Evolutionary conservation across 805 yeast species (phyloP).

Genomic region (Sungouiozyma intestinalis): DNA sequence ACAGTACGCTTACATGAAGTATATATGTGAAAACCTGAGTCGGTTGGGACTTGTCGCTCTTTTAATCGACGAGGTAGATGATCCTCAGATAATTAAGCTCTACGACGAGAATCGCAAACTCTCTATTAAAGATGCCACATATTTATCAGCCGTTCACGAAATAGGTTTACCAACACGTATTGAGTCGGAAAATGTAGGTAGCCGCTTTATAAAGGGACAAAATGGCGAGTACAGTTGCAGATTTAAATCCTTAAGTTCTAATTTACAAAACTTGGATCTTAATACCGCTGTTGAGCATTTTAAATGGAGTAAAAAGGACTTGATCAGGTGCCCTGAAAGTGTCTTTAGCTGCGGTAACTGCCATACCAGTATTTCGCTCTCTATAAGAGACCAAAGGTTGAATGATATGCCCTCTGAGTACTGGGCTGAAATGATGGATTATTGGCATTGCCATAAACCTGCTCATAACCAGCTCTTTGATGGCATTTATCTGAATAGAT

Average conservation of each 20-base stretch:
- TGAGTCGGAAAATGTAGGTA: neutral
- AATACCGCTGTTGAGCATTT: neutral
- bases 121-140: neutral
- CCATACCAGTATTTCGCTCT: neutral
- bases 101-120: neutral
- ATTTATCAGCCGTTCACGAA: neutral
- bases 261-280: neutral
- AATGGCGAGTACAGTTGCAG: conserved; percentile 4
- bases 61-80: neutral
- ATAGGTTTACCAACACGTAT: conserved; percentile 7
- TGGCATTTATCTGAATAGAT: conserved; percentile 8
- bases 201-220: conserved; percentile 2
- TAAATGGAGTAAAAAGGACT: conserved; percentile 3
- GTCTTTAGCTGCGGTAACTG: conserved; percentile 1
- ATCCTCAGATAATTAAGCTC: neutral
- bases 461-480: conserved; percentile 16
- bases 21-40: conserved; percentile 8
- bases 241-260: conserved; percentile 2
- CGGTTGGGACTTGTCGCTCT: conserved; percentile 2
- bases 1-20: conserved; percentile 3
- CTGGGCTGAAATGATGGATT: conserved; percentile 94
- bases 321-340: neutral
- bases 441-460: conserved; percentile 95
- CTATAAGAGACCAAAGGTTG: conserved; percentile 4
- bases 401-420: conserved; percentile 78